These are phyloP conservation scores for Liquidambar formosana DNA, from an alignment of 164 flowering plant genomes.

Conservation along the genomic window DNA sequence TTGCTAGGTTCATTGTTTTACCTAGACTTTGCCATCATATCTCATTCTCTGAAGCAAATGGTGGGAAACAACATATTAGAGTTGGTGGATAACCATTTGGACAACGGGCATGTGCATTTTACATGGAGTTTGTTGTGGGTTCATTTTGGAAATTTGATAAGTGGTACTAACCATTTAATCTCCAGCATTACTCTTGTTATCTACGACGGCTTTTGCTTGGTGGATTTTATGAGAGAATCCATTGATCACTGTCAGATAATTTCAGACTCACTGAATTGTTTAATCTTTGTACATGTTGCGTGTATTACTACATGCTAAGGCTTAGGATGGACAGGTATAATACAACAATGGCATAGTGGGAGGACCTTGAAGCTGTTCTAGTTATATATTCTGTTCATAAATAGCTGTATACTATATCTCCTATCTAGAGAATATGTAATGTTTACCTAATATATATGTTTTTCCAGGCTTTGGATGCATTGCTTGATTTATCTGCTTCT, in stretches of 20 bases:
- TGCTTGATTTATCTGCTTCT: slow-evolving; percentile 67
- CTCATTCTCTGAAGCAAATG: neutral
- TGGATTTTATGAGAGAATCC: too few species aligned
- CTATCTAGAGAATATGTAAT: neutral
- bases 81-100: neutral
- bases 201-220: too few species aligned
- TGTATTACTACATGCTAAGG: too few species aligned
- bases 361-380: neutral
- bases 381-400: neutral
- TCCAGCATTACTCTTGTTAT: too few species aligned
- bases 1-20: neutral
- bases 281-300: too few species aligned
- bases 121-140: too few species aligned
- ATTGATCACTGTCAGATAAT: too few species aligned
- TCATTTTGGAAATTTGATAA: too few species aligned
- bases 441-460: neutral
- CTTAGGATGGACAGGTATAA: neutral
- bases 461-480: slow-evolving; percentile 64
- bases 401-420: neutral
- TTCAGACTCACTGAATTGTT: too few species aligned
- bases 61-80: neutral
- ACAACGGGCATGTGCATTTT: too few species aligned
- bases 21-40: neutral
- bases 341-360: neutral
- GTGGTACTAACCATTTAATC: too few species aligned